Base-by-base conservation (phyloP, 805 yeast genomes). In the Metschnikowia reukaufii region DNA sequence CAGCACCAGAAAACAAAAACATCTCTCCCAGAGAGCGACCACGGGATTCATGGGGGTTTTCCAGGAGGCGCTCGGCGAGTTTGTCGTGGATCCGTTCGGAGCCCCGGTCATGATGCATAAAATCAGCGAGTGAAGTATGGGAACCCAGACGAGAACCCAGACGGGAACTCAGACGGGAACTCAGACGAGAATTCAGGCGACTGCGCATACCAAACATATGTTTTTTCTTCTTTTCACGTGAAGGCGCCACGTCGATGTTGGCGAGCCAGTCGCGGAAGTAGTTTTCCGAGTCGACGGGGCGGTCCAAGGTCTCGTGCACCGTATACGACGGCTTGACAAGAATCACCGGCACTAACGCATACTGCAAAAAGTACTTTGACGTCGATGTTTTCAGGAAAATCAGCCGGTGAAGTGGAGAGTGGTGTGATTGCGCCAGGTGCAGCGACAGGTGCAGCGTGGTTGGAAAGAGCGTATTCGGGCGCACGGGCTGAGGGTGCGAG, bases 281-380 rank as follows among this genome's bases (percentile, higher is more conserved):
- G n/a, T 52, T 42, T 36, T 62, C 65, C 7, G 63, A 53, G 21
- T 64, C 66, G n/a, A 72, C 58, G 4, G 73, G 72, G 8, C 47
- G 48, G 0, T 55, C 52, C 40, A 72, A 61, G 29, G 46, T 50
- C 45, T 66, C 72, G n/a, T 55, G 52, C 45, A 64, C 62, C 35
- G 62, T 58, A 51, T 70, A 69, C 21, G 58, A 57, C 1, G 77
- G 74, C 51, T 72, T 72, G 3, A 72, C 76, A 12, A 71, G 60
- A 35, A 72, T 70, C 25, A 72, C 76, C 8, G 77, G 77, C 2
- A 72, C 75, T 48, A 70, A 59, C 0, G 76, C 75, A 54, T 66
- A 72, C 55, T 72, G 72, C 36, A 72, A 57, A 41, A 72, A 72
- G 49, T 69, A 66, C 52, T 70, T 68, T 16, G 74, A 67, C 30